phyloP scores from a whole-genome alignment of 805 yeast genomes.

The Jamesozyma gamospora region DNA sequence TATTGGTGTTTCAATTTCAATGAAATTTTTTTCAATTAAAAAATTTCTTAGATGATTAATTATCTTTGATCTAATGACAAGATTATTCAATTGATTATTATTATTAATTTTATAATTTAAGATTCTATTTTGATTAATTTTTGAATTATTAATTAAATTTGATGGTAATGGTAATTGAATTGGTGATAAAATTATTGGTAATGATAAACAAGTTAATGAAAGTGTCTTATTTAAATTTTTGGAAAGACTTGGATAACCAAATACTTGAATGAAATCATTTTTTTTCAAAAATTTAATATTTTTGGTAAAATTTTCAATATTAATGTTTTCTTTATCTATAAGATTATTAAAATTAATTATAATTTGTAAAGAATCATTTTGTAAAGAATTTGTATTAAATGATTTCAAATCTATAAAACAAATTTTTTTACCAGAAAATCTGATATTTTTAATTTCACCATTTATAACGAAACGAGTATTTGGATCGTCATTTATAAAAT shows the following conservation, averaged over 20 bases:
- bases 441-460: constrained; percentile 23
- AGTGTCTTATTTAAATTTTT: constrained; percentile 56
- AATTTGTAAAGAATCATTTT: constrained; percentile 12
- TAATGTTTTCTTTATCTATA: too few species aligned
- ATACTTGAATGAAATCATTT: constrained; percentile 63
- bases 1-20: constrained; percentile 87
- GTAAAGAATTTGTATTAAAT: constrained; percentile 1
- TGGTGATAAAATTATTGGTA: constrained; percentile 51
- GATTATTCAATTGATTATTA: constrained; percentile 26
- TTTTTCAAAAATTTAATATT: constrained; percentile 34
- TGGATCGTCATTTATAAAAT: background rate
- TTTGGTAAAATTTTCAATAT: too few species aligned
- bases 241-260: constrained; percentile 68
- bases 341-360: constrained; percentile 17
- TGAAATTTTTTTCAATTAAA: constrained; percentile 44
- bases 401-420: constrained; percentile 24
- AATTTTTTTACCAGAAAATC: constrained; percentile 27
- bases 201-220: constrained; percentile 48
- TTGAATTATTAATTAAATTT: constrained; percentile 41
- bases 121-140: constrained; percentile 58
- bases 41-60: constrained; percentile 47
- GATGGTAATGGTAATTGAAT: constrained; percentile 65
- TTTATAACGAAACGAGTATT: constrained; percentile 1
- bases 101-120: constrained; percentile 61
- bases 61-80: constrained; percentile 45